A percentile compares a stretch with the other conserved stretches of the same genome.
Conservation (phyloP, 768 basidiomycete genomes). For the Infundibulicybe gibba region DNA sequence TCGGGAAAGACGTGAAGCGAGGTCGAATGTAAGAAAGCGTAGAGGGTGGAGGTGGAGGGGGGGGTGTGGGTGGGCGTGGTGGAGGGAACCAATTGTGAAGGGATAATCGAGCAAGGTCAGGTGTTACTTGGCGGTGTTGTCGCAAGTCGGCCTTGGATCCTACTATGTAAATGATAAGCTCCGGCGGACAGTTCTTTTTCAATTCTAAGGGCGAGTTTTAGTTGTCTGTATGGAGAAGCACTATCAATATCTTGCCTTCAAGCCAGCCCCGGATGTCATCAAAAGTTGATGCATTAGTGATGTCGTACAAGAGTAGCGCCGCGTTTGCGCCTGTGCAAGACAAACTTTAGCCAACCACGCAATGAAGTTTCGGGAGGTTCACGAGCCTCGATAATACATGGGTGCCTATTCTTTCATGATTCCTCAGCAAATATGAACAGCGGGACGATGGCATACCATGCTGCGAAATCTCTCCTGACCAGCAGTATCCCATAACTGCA, state of each 20-base stretch:
- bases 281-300: constrained; percentile 85
- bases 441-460: constrained; percentile 55
- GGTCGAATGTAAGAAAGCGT: constrained; percentile 77
- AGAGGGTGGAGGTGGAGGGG: constrained; percentile 58
- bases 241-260: constrained; percentile 52
- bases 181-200: constrained; percentile 85
- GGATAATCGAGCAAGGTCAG: constrained; percentile 79
- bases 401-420: constrained; percentile 60
- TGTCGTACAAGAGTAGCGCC: constrained; percentile 92
- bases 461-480: constrained; percentile 92
- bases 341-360: neutral
- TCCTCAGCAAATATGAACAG: constrained; percentile 6
- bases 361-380: no score
- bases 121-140: constrained; percentile 68
- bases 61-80: constrained; percentile 63
- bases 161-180: constrained; percentile 92
- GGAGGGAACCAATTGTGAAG: constrained; percentile 89
- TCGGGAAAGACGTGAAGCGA: constrained; percentile 70
- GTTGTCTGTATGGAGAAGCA: constrained; percentile 10
- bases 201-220: constrained; percentile 51
- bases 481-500: constrained; percentile 92
- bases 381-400: constrained; percentile 84
- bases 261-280: constrained; percentile 91
- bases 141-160: constrained; percentile 88
- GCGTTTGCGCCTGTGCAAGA: constrained; percentile 73